Base-by-base conservation (phyloP, 2,329 filamentous ascomycete species). In the Alternaria triticimaculans region DNA sequence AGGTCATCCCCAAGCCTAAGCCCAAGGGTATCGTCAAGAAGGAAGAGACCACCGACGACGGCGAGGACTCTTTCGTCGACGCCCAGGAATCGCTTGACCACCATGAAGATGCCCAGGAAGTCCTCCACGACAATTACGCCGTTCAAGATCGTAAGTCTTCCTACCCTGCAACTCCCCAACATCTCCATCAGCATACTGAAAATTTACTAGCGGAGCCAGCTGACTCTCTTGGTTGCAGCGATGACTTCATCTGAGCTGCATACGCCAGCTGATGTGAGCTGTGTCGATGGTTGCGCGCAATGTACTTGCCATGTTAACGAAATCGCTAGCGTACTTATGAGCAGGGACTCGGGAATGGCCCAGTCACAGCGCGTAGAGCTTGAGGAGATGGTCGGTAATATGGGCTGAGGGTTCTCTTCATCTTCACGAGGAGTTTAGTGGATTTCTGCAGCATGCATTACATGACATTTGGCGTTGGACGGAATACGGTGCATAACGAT, bases 331-430 rank as follows among this genome's bases (percentile, higher is more conserved):
- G 21, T 56, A 8, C 20, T 64, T 10, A 55, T 62, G 53, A 28
- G 37, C 30, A 70, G 69, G 59, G 41, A 45, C 62, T 26, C 45
- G 46, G 20, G 49, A 59, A n/a, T 72, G 65, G 66, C 45, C 69
- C 30, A 20, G 60, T 18, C 23, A 58, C 43, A 60, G 45, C 55
- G 55, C 10, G 26, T 62, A 56, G 58, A 66, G 37, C 21, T 59
- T 10, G 58, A 61, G 37, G 37, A 53, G 5, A 37, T 62, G 14
- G 50, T 57, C 28, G 55, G 49, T 23, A 21, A 20, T 8, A 37
- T 37, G 12, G 18, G 5, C 9, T 23, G 49, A 51, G 33, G 8
- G 14, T 41, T 3, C 10, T n/a, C 9, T n/a, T 25, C 9, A 51
- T 51, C 18, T 33, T 37, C 3, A 15, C 12, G 14, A 23, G 28